A percentile compares a stretch with the other conserved stretches of the same genome.
phyloP scores from a whole-genome alignment of 208 protist species.

The Leptomonas seymouri region DNA sequence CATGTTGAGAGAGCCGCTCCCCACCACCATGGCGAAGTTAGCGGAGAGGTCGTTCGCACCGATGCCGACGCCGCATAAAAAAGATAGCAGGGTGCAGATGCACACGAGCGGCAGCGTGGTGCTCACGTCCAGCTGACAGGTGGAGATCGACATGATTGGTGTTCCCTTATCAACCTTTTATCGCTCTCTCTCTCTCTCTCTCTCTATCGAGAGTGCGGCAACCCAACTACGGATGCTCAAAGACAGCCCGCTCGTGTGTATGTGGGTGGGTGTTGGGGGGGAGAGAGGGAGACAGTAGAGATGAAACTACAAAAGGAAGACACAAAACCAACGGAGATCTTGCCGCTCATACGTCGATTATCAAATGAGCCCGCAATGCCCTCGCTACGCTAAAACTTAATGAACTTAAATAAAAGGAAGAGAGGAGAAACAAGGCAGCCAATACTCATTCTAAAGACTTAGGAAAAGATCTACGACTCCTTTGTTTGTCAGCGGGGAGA shows the following conservation, averaged over 20 bases:
- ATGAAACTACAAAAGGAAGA: neutral
- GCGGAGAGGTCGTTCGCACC: constrained; percentile 83
- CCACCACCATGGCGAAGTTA: constrained; percentile 89
- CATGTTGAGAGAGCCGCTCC: constrained; percentile 85
- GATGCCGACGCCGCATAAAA: constrained; percentile 85
- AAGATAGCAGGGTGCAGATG: constrained; percentile 73
- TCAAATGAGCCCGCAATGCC: neutral
- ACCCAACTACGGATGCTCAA: no score
- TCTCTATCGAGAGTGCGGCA: no score
- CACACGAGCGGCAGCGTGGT: constrained; percentile 79
- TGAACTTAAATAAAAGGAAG: constrained; percentile 10
- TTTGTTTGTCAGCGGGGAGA: no score
- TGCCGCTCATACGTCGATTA: neutral
- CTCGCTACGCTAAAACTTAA: no score
- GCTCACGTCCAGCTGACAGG: constrained; percentile 63
- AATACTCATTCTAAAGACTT: neutral
- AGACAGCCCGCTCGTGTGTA: no score
- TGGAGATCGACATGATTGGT: constrained; percentile 24
- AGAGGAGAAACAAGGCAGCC: constrained; percentile 12
- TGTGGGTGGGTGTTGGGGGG: no score
- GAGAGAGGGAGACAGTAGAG: no score
- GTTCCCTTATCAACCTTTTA: neutral
- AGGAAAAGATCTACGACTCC: neutral
- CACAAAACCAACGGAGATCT: neutral
- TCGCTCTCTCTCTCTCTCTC: neutral